phyloP scores from a whole-genome alignment of 768 basidiomycete genomes.

The Xerocomellus amylosporus region DNA sequence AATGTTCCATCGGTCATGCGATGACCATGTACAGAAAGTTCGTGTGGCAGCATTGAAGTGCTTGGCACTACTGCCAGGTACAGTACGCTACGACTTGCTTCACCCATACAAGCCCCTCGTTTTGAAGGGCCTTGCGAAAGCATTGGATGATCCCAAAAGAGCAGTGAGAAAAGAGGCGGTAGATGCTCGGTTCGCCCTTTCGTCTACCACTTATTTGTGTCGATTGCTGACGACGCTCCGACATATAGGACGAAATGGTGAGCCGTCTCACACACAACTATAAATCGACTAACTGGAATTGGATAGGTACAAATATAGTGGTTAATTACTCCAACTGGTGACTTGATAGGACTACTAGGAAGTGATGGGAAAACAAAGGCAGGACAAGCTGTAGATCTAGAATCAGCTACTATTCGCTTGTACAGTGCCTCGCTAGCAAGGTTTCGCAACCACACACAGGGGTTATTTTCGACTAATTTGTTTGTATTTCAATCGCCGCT shows the following conservation, averaged over 20 bases:
- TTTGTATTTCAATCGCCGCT: constrained; percentile 21
- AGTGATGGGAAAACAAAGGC: neutral
- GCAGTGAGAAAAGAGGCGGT: constrained; percentile 86
- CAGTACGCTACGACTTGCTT: constrained; percentile 78
- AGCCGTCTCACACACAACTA: neutral
- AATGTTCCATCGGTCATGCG: neutral
- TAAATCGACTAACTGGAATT: neutral
- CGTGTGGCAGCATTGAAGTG: constrained; percentile 73
- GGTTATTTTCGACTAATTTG: neutral
- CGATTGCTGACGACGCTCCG: constrained; percentile 1
- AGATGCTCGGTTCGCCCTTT: constrained; percentile 54
- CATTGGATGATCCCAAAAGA: constrained; percentile 87
- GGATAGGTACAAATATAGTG: constrained; percentile 30
- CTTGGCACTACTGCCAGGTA: constrained; percentile 67
- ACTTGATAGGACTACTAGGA: neutral
- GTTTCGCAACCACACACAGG: neutral
- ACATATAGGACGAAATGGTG: constrained; percentile 30
- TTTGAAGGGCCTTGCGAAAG: constrained; percentile 68
- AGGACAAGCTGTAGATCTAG: neutral
- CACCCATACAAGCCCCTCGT: constrained; percentile 77
- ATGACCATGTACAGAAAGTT: constrained; percentile 52
- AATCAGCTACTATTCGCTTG: neutral
- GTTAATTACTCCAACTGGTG: constrained; percentile 2
- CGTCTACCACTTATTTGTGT: neutral
- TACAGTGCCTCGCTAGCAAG: neutral